Evolutionary conservation across 768 basidiomycete species (phyloP).

Genomic region (Suillus weaverae): DNA sequence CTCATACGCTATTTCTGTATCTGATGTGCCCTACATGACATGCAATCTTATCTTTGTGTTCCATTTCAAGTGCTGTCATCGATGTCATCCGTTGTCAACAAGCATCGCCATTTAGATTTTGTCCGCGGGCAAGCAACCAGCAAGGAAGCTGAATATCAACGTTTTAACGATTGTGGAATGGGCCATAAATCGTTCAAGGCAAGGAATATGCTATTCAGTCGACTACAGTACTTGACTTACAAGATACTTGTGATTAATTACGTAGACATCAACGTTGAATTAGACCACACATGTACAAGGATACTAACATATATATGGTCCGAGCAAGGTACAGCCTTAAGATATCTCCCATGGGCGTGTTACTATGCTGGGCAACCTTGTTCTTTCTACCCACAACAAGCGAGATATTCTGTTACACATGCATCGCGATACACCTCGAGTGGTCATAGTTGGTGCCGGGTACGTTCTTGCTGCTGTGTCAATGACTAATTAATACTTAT

Average conservation of each 20-base stretch:
- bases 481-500: neutral
- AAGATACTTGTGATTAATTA: no score
- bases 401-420: neutral
- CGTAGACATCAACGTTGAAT: neutral
- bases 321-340: neutral
- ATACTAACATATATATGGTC: neutral
- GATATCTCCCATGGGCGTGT: neutral
- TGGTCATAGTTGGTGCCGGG: conserved; percentile 55
- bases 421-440: conserved; percentile 29
- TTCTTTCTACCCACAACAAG: neutral
- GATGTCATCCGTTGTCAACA: neutral
- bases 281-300: no score
- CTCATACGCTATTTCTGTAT: conserved; percentile 2
- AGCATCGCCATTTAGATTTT: neutral
- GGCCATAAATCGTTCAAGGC: neutral
- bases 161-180: neutral
- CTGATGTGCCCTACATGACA: neutral
- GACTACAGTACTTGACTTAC: no score
- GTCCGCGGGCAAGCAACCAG: neutral
- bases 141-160: no score
- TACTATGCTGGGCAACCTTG: neutral
- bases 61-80: neutral
- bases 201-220: neutral
- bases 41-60: neutral
- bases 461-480: conserved; percentile 18